A percentile compares a stretch with the other conserved stretches of the same genome.
phyloP scores from a whole-genome alignment of 2,329 filamentous ascomycete species.

The Aspergillus vadensis region DNA sequence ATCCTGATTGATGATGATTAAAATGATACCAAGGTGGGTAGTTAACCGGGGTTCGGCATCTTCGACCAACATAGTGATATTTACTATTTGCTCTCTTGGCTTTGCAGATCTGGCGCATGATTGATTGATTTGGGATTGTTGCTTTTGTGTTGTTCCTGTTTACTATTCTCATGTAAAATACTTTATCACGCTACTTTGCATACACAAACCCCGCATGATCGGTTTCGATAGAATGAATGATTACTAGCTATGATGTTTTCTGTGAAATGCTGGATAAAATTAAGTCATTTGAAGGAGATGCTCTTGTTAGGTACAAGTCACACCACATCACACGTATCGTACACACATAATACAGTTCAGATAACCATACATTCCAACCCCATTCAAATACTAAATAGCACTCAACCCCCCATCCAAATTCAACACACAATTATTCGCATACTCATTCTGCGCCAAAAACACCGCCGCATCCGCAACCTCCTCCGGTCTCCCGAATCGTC shows the following conservation, averaged over 20 bases:
- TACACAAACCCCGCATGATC: neutral
- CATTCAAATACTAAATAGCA: slow-evolving; percentile 54
- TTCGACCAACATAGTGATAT: neutral
- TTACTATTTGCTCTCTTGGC: neutral
- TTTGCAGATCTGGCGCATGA: slow-evolving; percentile 1
- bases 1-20: slow-evolving; percentile 65
- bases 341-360: neutral
- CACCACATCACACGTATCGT: neutral
- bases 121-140: neutral
- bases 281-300: too few relatives aligned
- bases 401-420: slow-evolving; percentile 85
- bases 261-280: too few relatives aligned
- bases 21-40: slow-evolving; percentile 7
- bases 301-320: neutral
- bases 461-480: slow-evolving; percentile 82
- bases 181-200: neutral
- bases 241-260: too few relatives aligned
- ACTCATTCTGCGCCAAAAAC: slow-evolving; percentile 75
- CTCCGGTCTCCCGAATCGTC: slow-evolving; percentile 65
- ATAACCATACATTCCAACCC: neutral
- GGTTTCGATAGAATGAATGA: neutral
- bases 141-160: neutral
- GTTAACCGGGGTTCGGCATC: neutral
- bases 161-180: neutral
- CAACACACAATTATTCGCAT: slow-evolving; percentile 83